A percentile compares a stretch with the other conserved stretches of the same genome.
phyloP scores from a whole-genome alignment of 176 grass and related monocot species.

The Oryza officinalis region DNA sequence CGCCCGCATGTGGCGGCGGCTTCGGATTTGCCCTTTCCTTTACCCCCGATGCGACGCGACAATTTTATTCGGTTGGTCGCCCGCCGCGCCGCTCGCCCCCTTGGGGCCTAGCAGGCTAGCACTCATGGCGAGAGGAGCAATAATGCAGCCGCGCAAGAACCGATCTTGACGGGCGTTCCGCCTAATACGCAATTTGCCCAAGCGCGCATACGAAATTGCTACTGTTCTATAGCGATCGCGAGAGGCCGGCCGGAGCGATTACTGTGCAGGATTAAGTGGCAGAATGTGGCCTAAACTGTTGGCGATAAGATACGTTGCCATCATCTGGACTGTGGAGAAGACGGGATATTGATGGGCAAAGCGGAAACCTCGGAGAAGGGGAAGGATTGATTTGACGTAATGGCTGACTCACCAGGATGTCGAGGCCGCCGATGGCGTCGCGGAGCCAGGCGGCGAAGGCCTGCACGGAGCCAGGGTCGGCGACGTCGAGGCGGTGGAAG shows the following conservation, averaged over 20 bases:
- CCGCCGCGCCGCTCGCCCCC: neutral
- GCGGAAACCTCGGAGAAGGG: neutral
- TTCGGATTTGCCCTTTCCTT: neutral
- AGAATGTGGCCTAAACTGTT: neutral
- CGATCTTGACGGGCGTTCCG: neutral
- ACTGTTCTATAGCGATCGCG: neutral
- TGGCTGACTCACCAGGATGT: slow-evolving; percentile 67
- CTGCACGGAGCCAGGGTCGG: slow-evolving; percentile 58
- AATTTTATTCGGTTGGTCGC: slow-evolving; percentile 44
- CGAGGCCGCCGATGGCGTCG: slow-evolving; percentile 55
- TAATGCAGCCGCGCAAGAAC: neutral
- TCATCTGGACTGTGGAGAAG: neutral
- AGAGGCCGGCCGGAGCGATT: neutral
- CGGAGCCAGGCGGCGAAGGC: slow-evolving; percentile 70
- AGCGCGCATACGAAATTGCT: neutral
- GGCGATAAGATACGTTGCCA: neutral
- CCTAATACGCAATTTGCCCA: neutral
- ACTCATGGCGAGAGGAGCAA: slow-evolving; percentile 7
- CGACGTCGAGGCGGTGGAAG: slow-evolving; percentile 70
- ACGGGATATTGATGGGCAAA: neutral
- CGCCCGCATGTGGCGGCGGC: neutral
- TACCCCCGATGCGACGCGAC: neutral
- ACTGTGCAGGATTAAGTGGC: neutral
- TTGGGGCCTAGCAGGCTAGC: neutral
- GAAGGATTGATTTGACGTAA: neutral